phyloP scores from a whole-genome alignment of 768 basidiomycete genomes.

The Melanogaster broomeanus region DNA sequence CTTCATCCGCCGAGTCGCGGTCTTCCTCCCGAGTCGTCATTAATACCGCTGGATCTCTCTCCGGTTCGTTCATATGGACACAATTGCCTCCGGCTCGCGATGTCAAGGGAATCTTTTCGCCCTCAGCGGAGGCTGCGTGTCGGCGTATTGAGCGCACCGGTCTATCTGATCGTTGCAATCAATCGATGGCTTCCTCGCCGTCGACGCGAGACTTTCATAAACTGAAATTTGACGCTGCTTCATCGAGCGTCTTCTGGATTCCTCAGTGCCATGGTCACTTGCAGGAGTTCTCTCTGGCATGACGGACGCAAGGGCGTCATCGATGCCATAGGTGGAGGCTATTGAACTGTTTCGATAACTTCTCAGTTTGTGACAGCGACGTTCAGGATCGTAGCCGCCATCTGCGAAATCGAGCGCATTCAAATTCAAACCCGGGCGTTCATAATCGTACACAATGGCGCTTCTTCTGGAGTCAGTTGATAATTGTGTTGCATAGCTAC shows the following conservation, averaged over 20 bases:
- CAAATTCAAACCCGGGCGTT: conserved; percentile 13
- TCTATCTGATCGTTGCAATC: conserved; percentile 51
- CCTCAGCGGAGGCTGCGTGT: conserved; percentile 38
- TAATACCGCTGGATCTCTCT: conserved; percentile 39
- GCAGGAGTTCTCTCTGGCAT: conserved; percentile 31
- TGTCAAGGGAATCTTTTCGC: conserved; percentile 50
- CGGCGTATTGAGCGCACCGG: conserved; percentile 35
- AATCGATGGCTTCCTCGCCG: conserved; percentile 45
- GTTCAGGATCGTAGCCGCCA: conserved; percentile 39
- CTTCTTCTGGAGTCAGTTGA: no score
- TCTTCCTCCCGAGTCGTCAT: conserved; percentile 54
- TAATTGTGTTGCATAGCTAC: conserved; percentile 26
- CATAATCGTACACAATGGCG: no score
- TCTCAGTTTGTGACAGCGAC: conserved; percentile 14
- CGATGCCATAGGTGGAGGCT: conserved; percentile 14
- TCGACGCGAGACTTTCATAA: conserved; percentile 55
- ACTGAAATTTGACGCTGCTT: conserved; percentile 43
- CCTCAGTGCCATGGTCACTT: conserved; percentile 22
- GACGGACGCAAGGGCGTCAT: conserved; percentile 27
- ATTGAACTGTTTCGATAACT: conserved; percentile 1
- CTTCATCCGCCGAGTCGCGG: conserved; percentile 36
- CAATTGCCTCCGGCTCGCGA: conserved; percentile 45
- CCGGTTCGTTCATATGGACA: conserved; percentile 35
- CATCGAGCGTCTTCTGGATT: conserved; percentile 47
- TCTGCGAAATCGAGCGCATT: conserved; percentile 37